Percentiles rank a stretch among this genome's conserved stretches.
These are phyloP conservation scores for Caryopteris hybrid DNA, from an alignment of 305 asterid species.

Conservation along the genomic window DNA sequence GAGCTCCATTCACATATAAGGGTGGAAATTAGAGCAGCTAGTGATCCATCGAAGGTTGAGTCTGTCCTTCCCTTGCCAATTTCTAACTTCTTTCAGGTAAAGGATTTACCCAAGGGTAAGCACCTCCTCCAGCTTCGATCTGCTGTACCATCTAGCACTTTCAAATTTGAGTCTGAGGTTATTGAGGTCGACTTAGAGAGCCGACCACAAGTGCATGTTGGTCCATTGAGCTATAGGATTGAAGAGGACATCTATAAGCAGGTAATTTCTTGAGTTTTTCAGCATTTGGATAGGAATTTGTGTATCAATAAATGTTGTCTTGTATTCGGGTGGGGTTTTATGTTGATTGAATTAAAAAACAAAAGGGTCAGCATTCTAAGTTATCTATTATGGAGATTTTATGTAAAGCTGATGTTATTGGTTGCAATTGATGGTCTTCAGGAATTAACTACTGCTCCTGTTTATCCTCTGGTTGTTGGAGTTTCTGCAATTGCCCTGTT, in stretches of 20 bases:
- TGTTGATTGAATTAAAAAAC: not conserved
- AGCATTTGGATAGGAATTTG: not conserved
- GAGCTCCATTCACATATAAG: slow-evolving; percentile 62
- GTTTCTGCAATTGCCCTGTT: slow-evolving; percentile 65
- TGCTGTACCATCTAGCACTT: slow-evolving; percentile 46
- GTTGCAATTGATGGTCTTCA: slow-evolving; percentile 25
- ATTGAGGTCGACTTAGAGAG: slow-evolving; percentile 77
- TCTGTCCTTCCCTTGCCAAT: slow-evolving; percentile 76
- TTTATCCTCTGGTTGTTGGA: slow-evolving; percentile 81
- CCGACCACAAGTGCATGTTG: slow-evolving; percentile 63
- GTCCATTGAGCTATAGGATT: slow-evolving; percentile 65
- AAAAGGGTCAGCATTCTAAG: not conserved
- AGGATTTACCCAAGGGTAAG: slow-evolving; percentile 84
- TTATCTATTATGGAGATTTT: not conserved
- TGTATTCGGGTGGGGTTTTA: not conserved
- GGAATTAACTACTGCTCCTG: slow-evolving; percentile 89
- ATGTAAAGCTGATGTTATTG: slow-evolving; percentile 5
- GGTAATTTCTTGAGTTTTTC: slow-evolving; percentile 32
- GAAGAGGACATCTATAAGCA: slow-evolving; percentile 74
- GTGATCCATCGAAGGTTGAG: slow-evolving; percentile 64
- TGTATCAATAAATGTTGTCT: not conserved
- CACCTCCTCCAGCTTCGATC: slow-evolving; percentile 80
- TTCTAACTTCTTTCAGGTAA: slow-evolving; percentile 91
- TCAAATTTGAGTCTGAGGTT: slow-evolving; percentile 65
- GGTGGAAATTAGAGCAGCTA: slow-evolving; percentile 71